Base-by-base conservation (phyloP, 164 flowering plant genomes). In the Berberis vulgaris region DNA sequence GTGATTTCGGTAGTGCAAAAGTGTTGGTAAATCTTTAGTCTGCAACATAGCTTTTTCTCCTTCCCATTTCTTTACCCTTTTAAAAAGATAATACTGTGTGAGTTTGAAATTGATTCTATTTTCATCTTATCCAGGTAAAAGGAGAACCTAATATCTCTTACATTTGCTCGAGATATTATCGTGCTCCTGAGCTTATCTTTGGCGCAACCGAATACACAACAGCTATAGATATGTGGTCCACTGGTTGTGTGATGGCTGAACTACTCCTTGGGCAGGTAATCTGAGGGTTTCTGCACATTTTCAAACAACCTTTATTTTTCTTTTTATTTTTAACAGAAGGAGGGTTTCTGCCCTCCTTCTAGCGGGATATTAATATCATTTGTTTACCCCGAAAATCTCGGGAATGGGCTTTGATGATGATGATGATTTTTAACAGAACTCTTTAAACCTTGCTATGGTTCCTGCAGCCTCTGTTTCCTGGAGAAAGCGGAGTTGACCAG, bases 1-100 rank as follows among this genome's bases (percentile, higher is more conserved):
- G 98, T 79, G 98, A 92, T 72, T 92, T 92, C 80, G 98, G 98
- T 67, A 92, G 98, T 77, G 98, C 98, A 61, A 92, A 92, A 92
- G 95, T 92, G 49, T 70, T 92, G 89, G 98, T 92, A 78, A 72
- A 80, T 56, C 45, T 71, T 71, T 53, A 4, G 45, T 67, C 43
- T 26, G 56, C 38, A 43, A 44, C 26, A 47, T 55, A 26, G 26
- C 26, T 26, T 26, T 26, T 26, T 26, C 26, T 26, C 26, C 26
- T 26, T 26, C 0, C 0, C 26, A 26, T 26, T 26, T 26, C 26
- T 26, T 26, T 26, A 26, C 26, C 26, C 26, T 26, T 26, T 26
- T 26, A 26, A 26, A 26, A 26, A 26, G 26, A 26, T 26, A 26
- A 26, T 26, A 26, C 26, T 26, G 26, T 26, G 26, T 26, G 26